These are phyloP conservation scores for Porphyrellus cyaneotinctus DNA, from an alignment of 768 basidiomycete species.

Conservation along the genomic window DNA sequence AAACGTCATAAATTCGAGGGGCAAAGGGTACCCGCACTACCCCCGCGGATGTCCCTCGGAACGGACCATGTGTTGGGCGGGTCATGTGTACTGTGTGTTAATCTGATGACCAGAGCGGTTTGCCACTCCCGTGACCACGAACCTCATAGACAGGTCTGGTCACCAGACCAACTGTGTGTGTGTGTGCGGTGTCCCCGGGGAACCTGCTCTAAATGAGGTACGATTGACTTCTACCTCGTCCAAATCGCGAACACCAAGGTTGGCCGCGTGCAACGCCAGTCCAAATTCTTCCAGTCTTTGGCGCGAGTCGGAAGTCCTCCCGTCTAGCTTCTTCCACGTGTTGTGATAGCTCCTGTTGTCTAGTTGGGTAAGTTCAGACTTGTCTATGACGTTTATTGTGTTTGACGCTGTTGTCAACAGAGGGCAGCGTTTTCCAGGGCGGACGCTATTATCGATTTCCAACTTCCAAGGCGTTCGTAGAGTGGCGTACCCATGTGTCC, in stretches of 20 bases:
- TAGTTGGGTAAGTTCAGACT: background rate
- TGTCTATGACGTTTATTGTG: background rate
- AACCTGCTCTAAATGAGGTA: background rate
- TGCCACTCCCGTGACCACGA: too few species aligned
- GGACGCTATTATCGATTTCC: background rate
- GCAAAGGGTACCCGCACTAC: too few species aligned
- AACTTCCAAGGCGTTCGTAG: background rate
- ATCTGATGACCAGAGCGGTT: too few species aligned
- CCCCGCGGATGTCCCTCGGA: constrained; percentile 5
- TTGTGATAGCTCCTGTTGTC: background rate
- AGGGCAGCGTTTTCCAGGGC: background rate
- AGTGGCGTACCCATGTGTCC: background rate
- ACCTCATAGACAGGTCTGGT: too few species aligned
- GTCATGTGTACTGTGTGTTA: too few species aligned
- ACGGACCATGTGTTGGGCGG: background rate
- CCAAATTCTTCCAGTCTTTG: background rate
- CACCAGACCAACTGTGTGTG: background rate
- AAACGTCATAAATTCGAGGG: background rate
- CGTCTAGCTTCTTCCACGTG: background rate
- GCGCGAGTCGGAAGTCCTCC: background rate
- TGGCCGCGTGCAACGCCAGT: background rate
- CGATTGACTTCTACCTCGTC: background rate
- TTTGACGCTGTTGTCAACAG: background rate
- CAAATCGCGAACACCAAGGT: background rate
- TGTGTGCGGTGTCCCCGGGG: background rate